A percentile compares a stretch with the other conserved stretches of the same genome.
Evolutionary conservation across 2,329 filamentous ascomycete species (phyloP).

Genomic region (Aspergillus sp.): DNA sequence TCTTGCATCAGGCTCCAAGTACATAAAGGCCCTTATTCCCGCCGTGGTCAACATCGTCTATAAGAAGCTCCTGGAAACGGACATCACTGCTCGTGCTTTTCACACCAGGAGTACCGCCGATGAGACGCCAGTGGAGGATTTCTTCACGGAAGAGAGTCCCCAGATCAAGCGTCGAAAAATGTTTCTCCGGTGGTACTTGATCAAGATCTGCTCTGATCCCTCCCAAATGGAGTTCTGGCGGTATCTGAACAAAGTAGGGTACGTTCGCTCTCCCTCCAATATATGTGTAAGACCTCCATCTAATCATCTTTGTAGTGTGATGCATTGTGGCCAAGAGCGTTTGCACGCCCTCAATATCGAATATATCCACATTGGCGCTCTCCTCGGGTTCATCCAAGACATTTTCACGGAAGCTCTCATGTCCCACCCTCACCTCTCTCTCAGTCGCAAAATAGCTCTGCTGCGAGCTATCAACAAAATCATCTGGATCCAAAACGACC

Average conservation of each 20-base stretch:
- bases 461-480: conserved; percentile 75
- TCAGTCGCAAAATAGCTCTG: conserved; percentile 66
- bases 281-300: neutral
- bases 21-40: conserved; percentile 76
- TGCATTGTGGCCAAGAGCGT: conserved; percentile 74
- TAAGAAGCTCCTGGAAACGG: conserved; percentile 72
- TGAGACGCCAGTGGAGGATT: conserved; percentile 62
- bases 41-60: conserved; percentile 82
- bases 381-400: conserved; percentile 71
- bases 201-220: conserved; percentile 69
- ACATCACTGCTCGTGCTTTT: conserved; percentile 77
- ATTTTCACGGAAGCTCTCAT: conserved; percentile 72
- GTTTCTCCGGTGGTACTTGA: conserved; percentile 70
- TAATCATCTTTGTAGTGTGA: conserved; percentile 48
- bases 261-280: conserved; percentile 23
- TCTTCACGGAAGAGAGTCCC: conserved; percentile 62
- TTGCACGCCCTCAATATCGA: conserved; percentile 71
- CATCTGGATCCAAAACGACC: conserved; percentile 83
- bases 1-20: conserved; percentile 64
- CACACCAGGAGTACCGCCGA: conserved; percentile 57
- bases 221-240: conserved; percentile 75
- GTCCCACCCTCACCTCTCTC: conserved; percentile 61
- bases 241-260: conserved; percentile 79
- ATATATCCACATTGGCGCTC: conserved; percentile 71
- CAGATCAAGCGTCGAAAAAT: conserved; percentile 74